phyloP scores from a whole-genome alignment of 192 early-diverging fungal genomes.

The Umbelopsis sp. region DNA sequence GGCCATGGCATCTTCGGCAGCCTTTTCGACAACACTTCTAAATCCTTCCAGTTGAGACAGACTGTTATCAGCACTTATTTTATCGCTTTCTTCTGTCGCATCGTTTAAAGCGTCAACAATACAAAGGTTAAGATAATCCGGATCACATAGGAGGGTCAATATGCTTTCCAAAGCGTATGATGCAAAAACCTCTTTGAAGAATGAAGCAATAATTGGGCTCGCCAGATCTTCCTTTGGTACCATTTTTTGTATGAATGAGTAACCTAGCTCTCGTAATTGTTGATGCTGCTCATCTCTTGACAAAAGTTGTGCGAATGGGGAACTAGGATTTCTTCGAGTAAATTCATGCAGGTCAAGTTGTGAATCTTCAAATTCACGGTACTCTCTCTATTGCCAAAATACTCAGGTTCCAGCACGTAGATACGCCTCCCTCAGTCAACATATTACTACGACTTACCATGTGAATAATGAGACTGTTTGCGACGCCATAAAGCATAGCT shows the following conservation, averaged over 20 bases:
- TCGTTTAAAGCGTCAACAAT: slow-evolving; percentile 50
- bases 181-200: slow-evolving; percentile 54
- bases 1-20: slow-evolving; percentile 33
- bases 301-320: slow-evolving; percentile 44
- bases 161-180: slow-evolving; percentile 47
- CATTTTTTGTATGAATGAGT: slow-evolving; percentile 39
- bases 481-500: slow-evolving; percentile 48
- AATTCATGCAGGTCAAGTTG: slow-evolving; percentile 40
- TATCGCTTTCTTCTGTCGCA: background rate
- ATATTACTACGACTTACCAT: slow-evolving; percentile 37
- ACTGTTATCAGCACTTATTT: background rate
- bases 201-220: slow-evolving; percentile 40
- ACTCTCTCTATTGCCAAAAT: slow-evolving; percentile 29
- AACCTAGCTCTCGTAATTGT: slow-evolving; percentile 40
- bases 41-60: slow-evolving; percentile 16
- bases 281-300: slow-evolving; percentile 41
- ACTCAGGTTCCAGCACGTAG: background rate
- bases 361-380: slow-evolving; percentile 42
- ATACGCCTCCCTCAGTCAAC: background rate
- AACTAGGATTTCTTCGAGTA: slow-evolving; percentile 44
- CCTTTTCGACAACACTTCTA: slow-evolving; percentile 30
- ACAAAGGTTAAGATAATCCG: slow-evolving; percentile 52
- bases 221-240: slow-evolving; percentile 44
- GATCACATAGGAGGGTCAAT: slow-evolving; percentile 48
- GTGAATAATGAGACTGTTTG: slow-evolving; percentile 60